These are phyloP conservation scores for Dothideomycetes sp. DNA, from an alignment of 2,329 filamentous ascomycete species.

Conservation along the genomic window DNA sequence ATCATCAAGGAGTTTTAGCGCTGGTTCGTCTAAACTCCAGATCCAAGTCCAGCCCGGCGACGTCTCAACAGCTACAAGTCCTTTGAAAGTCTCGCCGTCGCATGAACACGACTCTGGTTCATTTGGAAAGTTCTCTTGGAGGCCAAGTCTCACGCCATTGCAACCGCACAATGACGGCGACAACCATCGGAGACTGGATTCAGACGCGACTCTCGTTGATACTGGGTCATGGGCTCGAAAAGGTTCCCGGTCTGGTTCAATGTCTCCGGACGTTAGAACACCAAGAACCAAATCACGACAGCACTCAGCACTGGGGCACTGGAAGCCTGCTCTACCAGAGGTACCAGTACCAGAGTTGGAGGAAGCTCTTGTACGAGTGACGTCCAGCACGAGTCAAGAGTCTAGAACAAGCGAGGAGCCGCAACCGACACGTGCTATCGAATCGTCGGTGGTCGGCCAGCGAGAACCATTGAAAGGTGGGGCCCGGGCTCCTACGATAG, in stretches of 20 bases:
- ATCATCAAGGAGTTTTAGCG: too few relatives aligned
- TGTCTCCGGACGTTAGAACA: too few relatives aligned
- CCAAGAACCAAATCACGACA: not conserved
- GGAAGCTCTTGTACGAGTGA: not conserved
- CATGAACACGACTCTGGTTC: too few relatives aligned
- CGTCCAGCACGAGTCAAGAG: too few relatives aligned
- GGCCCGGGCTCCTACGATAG: constrained; percentile 1
- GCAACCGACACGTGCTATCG: too few relatives aligned
- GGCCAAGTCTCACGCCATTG: not conserved
- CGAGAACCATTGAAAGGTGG: constrained; percentile 3
- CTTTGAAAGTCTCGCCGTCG: too few relatives aligned
- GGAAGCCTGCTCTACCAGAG: not conserved
- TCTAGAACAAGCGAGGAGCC: too few relatives aligned
- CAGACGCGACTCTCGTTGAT: constrained; percentile 5
- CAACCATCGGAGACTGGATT: constrained; percentile 4
- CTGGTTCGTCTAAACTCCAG: constrained; percentile 1
- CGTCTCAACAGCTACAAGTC: too few relatives aligned
- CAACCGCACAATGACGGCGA: too few relatives aligned
- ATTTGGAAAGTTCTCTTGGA: constrained; percentile 3
- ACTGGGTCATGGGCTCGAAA: constrained; percentile 3
- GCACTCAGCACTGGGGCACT: not conserved
- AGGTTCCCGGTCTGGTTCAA: constrained; percentile 1
- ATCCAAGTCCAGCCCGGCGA: constrained; percentile 1
- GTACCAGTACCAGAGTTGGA: not conserved
- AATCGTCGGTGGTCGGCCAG: too few relatives aligned